phyloP scores from a whole-genome alignment of 2,329 filamentous ascomycete species.

The Pseudogymnoascus verrucosus region DNA sequence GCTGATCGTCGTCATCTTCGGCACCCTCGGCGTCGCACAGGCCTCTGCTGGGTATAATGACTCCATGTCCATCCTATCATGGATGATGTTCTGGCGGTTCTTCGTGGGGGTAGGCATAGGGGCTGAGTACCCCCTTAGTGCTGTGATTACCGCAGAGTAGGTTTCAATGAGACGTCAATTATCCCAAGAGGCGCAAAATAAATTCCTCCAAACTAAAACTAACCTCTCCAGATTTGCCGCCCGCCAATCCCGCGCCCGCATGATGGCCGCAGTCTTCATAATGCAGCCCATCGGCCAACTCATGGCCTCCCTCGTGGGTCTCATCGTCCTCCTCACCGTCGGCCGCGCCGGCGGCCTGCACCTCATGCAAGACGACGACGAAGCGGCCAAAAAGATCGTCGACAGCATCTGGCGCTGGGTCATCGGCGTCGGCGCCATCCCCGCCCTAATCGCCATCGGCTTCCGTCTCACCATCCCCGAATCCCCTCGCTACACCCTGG shows the following conservation, averaged over 20 bases:
- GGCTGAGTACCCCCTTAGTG: constrained; percentile 60
- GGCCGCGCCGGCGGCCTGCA: constrained; percentile 14
- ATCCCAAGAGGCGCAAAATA: background rate
- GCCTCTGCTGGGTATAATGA: constrained; percentile 32
- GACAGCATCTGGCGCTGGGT: constrained; percentile 62
- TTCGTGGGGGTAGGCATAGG: constrained; percentile 49
- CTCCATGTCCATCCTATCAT: constrained; percentile 36
- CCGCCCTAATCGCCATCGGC: constrained; percentile 54
- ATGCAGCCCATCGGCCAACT: constrained; percentile 64
- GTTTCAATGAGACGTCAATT: constrained; percentile 14
- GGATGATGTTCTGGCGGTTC: constrained; percentile 40
- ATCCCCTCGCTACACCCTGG: constrained; percentile 56
- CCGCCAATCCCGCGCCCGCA: constrained; percentile 56
- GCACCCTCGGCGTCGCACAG: constrained; percentile 39
- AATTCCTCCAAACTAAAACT: background rate
- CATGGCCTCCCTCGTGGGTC: constrained; percentile 52
- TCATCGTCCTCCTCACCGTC: constrained; percentile 34
- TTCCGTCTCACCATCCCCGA: constrained; percentile 62
- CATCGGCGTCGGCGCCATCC: constrained; percentile 56
- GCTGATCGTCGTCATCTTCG: constrained; percentile 37
- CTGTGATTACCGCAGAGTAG: constrained; percentile 62
- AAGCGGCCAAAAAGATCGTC: constrained; percentile 28
- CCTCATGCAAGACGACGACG: background rate
- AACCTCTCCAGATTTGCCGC: constrained; percentile 34
- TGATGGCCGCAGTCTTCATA: constrained; percentile 60